Conservation (phyloP, 805 yeast species). For the Tetrapisispora fleetii region DNA sequence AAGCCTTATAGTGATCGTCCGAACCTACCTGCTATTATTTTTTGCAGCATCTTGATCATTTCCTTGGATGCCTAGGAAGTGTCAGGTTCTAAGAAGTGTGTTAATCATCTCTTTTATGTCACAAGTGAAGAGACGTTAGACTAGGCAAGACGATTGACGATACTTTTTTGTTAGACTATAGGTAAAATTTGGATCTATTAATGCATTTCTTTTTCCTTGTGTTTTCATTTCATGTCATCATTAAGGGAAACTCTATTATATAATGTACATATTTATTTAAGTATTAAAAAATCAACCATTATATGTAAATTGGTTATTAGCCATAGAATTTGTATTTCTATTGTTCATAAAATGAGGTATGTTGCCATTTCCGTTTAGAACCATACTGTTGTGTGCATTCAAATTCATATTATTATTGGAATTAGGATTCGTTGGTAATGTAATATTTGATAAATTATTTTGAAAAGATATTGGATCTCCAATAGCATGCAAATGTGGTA, state of each 20-base stretch:
- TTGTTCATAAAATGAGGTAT: neutral
- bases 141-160: no score
- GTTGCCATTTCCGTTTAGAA: neutral
- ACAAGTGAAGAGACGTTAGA: no score
- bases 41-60: no score
- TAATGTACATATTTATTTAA: neutral
- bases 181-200: neutral
- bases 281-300: neutral
- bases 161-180: no score
- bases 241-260: neutral
- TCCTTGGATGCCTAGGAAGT: no score
- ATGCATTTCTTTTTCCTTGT: neutral
- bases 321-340: slow-evolving; percentile 1
- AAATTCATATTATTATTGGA: neutral
- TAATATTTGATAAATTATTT: neutral
- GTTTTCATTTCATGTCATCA: neutral
- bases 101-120: no score
- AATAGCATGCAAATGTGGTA: slow-evolving; percentile 2
- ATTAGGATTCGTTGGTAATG: neutral
- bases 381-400: neutral
- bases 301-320: slow-evolving; percentile 1
- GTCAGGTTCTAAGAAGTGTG: no score
- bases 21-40: no score
- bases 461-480: slow-evolving; percentile 1
- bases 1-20: no score